These are phyloP conservation scores for Metschnikowia cubensis DNA, from an alignment of 805 yeast species.

Conservation along the genomic window DNA sequence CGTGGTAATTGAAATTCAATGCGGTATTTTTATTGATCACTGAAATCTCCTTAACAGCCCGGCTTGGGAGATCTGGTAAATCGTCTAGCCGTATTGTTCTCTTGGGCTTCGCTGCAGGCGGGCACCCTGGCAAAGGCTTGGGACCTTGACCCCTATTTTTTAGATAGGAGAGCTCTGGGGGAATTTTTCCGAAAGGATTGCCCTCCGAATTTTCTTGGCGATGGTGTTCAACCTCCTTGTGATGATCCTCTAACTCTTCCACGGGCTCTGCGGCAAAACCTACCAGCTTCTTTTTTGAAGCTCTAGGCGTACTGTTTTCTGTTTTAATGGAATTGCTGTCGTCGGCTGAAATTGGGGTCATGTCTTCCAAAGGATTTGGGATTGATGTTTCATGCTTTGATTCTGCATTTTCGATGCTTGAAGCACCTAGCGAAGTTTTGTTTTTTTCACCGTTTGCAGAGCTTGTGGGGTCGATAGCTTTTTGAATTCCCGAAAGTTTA, in stretches of 20 bases:
- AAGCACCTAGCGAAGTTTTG: neutral
- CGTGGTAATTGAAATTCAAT: conserved; percentile 52
- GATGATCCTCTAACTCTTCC: conserved; percentile 35
- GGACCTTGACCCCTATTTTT: conserved; percentile 26
- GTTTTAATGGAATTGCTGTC: neutral
- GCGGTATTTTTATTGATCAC: conserved; percentile 40
- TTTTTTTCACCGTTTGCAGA: neutral
- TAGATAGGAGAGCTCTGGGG: conserved; percentile 39
- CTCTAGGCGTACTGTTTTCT: neutral
- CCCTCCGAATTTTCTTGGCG: conserved; percentile 25
- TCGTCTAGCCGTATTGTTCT: conserved; percentile 34
- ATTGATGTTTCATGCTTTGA: neutral
- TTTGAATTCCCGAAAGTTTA: neutral
- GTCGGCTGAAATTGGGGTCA: neutral
- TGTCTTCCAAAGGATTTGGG: too few relatives aligned
- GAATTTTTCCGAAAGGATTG: conserved; percentile 37
- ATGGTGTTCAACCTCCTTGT: conserved; percentile 23
- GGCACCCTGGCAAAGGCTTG: conserved; percentile 21
- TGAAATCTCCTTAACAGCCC: conserved; percentile 41
- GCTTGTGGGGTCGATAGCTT: neutral
- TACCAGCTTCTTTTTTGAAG: conserved; percentile 17
- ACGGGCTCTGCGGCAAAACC: conserved; percentile 38
- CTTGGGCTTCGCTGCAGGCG: conserved; percentile 8
- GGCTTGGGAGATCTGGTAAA: conserved; percentile 44
- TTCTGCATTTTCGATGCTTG: neutral